A percentile compares a stretch with the other conserved stretches of the same genome.
Conservation (phyloP, 495 filamentous ascomycete genomes). For the Podospora anserina region DNA sequence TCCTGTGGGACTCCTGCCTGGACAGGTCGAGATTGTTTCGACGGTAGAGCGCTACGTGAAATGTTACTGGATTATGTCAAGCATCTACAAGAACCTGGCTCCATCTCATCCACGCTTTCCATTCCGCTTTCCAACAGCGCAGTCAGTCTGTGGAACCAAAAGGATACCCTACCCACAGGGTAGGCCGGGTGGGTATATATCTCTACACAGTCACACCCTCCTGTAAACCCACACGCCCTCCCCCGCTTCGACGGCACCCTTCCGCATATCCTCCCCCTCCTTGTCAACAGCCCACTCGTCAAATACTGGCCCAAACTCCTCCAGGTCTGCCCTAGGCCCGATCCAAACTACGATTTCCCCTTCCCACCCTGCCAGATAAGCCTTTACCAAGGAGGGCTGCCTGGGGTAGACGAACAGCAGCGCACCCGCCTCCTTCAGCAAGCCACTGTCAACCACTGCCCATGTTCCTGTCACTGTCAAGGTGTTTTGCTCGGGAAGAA, state of each 20-base stretch:
- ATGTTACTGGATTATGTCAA: too few relatives aligned
- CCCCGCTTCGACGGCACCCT: slow-evolving; percentile 23
- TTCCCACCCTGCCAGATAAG: slow-evolving; percentile 17
- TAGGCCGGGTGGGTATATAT: too few relatives aligned
- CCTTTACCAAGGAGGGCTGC: slow-evolving; percentile 16
- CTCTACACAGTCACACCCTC: not conserved
- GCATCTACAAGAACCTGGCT: too few relatives aligned
- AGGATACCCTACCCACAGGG: too few relatives aligned
- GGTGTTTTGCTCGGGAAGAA: slow-evolving; percentile 18
- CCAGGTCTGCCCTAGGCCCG: slow-evolving; percentile 26
- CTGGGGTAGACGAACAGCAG: slow-evolving; percentile 30
- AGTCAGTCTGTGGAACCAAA: too few relatives aligned
- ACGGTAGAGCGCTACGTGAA: too few relatives aligned
- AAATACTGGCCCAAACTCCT: slow-evolving; percentile 17
- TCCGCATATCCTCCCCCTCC: not conserved
- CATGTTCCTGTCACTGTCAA: slow-evolving; percentile 20
- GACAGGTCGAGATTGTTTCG: too few relatives aligned
- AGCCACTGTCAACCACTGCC: slow-evolving; percentile 15
- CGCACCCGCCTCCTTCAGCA: slow-evolving; percentile 7
- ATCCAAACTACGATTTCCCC: slow-evolving; percentile 27
- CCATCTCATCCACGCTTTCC: too few relatives aligned
- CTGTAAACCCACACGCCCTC: slow-evolving; percentile 24
- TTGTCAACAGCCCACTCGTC: slow-evolving; percentile 12
- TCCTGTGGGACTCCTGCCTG: too few relatives aligned
- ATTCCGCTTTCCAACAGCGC: too few relatives aligned